Evolutionary conservation across 1,139 yeast species (phyloP).

Genomic region (Lodderomyces oxycetoniae): DNA sequence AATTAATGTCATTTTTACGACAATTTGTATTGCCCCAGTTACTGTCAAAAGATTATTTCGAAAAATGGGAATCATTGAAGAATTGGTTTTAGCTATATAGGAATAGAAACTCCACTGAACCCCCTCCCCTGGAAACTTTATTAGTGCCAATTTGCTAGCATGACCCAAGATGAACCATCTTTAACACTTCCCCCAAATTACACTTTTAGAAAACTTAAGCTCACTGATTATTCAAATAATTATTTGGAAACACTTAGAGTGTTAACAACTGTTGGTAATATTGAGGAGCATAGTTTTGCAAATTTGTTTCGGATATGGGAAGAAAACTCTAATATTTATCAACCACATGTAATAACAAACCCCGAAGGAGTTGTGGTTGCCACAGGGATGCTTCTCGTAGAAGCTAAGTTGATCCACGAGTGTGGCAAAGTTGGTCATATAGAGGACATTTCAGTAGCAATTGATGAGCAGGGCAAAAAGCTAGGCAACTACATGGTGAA

Average conservation of each 20-base stretch:
- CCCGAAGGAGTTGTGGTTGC: constrained; percentile 42
- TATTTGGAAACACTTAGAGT: constrained; percentile 48
- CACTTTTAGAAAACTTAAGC: constrained; percentile 43
- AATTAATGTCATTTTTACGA: too few relatives aligned
- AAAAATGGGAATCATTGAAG: too few relatives aligned
- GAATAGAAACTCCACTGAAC: not conserved
- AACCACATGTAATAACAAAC: constrained; percentile 58
- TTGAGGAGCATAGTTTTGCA: constrained; percentile 39
- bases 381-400: constrained; percentile 49
- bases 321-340: constrained; percentile 40
- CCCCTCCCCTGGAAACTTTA: not conserved
- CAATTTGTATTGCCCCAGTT: too few relatives aligned
- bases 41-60: too few relatives aligned
- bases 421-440: constrained; percentile 90
- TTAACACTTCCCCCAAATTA: constrained; percentile 48
- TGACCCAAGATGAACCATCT: constrained; percentile 9
- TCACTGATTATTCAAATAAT: constrained; percentile 43
- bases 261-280: constrained; percentile 63
- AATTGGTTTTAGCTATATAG: too few relatives aligned
- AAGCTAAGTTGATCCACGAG: constrained; percentile 63
- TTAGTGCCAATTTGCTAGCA: not conserved
- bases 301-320: constrained; percentile 48
- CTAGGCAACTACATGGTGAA: constrained; percentile 68
- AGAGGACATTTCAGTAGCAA: constrained; percentile 85
- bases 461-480: constrained; percentile 74